These are phyloP conservation scores for Volvox reticuliferus DNA, from an alignment of 139 green algal species.

Conservation along the genomic window DNA sequence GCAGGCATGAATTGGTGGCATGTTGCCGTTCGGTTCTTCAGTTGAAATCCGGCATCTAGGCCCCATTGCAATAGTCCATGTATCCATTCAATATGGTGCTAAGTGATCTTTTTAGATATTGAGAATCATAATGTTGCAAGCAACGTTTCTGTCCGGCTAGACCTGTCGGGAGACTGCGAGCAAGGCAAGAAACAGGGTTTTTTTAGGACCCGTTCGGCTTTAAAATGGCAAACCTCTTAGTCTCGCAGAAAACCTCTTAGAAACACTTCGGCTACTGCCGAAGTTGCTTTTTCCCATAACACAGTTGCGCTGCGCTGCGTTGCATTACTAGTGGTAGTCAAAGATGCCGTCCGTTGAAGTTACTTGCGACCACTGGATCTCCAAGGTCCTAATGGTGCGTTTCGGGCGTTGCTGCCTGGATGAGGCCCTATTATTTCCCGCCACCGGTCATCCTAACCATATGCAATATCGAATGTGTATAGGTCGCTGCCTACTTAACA, in stretches of 20 bases:
- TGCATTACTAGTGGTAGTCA: neutral
- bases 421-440: neutral
- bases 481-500: constrained; percentile 16
- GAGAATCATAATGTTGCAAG: neutral
- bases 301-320: neutral
- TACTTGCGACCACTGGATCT: constrained; percentile 13
- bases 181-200: neutral
- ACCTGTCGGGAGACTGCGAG: neutral
- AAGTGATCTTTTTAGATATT: neutral
- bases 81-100: too few species aligned
- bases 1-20: too few species aligned
- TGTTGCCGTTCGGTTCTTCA: too few species aligned
- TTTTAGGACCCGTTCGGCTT: neutral
- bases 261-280: neutral
- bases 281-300: neutral
- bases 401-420: neutral
- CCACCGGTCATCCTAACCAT: neutral
- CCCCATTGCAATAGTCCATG: too few species aligned
- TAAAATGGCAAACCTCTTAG: neutral
- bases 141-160: neutral
- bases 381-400: constrained; percentile 23
- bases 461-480: too few species aligned
- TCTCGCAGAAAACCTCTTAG: neutral
- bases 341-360: constrained; percentile 15
- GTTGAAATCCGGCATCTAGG: too few species aligned